phyloP scores from a whole-genome alignment of 768 basidiomycete species.

The Boletus edulis region DNA sequence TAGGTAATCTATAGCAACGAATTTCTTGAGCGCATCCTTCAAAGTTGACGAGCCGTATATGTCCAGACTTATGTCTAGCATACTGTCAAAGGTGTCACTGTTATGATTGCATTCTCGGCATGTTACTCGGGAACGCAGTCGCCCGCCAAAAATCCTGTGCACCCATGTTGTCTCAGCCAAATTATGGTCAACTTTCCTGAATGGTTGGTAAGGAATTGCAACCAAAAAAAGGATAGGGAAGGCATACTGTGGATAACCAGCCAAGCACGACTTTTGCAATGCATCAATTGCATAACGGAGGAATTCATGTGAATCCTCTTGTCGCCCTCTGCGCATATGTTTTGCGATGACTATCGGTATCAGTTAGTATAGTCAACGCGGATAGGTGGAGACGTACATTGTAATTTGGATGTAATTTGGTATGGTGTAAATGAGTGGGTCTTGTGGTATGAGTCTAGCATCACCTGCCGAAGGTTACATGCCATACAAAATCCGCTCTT shows the following conservation, averaged over 20 bases:
- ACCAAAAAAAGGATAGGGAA: background rate
- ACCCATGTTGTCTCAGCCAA: conserved; percentile 90
- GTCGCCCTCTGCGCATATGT: conserved; percentile 84
- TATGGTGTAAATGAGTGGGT: conserved; percentile 58
- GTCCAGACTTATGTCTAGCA: conserved; percentile 92
- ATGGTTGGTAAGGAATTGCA: conserved; percentile 10
- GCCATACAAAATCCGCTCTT: conserved; percentile 71
- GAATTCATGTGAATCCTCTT: conserved; percentile 98
- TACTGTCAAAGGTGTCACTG: conserved; percentile 95
- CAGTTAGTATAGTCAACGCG: conserved; percentile 4
- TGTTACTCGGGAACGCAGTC: conserved; percentile 84
- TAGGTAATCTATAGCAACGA: conserved; percentile 77
- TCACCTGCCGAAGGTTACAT: conserved; percentile 63
- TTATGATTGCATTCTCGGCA: conserved; percentile 80
- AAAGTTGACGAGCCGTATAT: conserved; percentile 63
- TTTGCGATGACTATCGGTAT: conserved; percentile 76
- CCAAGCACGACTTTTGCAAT: conserved; percentile 80
- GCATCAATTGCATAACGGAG: conserved; percentile 92
- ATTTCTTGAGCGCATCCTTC: conserved; percentile 73
- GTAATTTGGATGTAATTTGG: conserved; percentile 63
- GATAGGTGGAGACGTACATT: conserved; percentile 46
- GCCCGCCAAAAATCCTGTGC: conserved; percentile 91
- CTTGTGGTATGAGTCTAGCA: conserved; percentile 49
- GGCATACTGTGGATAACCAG: conserved; percentile 67
- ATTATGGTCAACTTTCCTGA: conserved; percentile 67